Conservation (phyloP, 768 basidiomycete species). For the Auricularia sp. region DNA sequence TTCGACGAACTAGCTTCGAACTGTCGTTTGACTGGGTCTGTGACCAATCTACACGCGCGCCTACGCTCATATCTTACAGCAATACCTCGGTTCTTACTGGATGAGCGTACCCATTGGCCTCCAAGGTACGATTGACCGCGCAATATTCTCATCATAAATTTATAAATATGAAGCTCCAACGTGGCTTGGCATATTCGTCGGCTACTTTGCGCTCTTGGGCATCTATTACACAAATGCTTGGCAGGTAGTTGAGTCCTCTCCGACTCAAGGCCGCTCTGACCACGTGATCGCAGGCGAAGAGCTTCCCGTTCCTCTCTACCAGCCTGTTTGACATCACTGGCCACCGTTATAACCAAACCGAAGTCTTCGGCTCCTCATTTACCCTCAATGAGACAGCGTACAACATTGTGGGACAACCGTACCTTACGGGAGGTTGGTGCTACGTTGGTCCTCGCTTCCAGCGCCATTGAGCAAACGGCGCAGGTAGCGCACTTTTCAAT, state of each 20-base stretch:
- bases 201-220: slow-evolving; percentile 41
- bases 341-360: slow-evolving; percentile 41
- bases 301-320: slow-evolving; percentile 52
- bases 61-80: neutral
- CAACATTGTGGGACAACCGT: slow-evolving; percentile 38
- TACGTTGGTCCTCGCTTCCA: no score
- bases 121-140: slow-evolving; percentile 30
- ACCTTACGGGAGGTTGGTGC: slow-evolving; percentile 30
- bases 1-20: slow-evolving; percentile 23
- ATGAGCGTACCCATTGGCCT: slow-evolving; percentile 47
- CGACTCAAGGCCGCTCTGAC: neutral
- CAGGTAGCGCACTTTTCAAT: neutral
- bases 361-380: slow-evolving; percentile 43
- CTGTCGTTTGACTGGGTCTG: slow-evolving; percentile 50
- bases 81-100: neutral
- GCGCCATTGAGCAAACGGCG: no score
- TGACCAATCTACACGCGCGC: neutral
- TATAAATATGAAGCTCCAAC: neutral
- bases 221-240: slow-evolving; percentile 58
- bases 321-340: slow-evolving; percentile 48
- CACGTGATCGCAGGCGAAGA: slow-evolving; percentile 17
- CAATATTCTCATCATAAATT: no score
- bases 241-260: slow-evolving; percentile 24
- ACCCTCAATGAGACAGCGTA: slow-evolving; percentile 46
- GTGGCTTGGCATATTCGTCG: slow-evolving; percentile 44